A percentile compares a stretch with the other conserved stretches of the same genome.
phyloP scores from a whole-genome alignment of 78 protist genomes.

The Dictyostelium capitatum region DNA sequence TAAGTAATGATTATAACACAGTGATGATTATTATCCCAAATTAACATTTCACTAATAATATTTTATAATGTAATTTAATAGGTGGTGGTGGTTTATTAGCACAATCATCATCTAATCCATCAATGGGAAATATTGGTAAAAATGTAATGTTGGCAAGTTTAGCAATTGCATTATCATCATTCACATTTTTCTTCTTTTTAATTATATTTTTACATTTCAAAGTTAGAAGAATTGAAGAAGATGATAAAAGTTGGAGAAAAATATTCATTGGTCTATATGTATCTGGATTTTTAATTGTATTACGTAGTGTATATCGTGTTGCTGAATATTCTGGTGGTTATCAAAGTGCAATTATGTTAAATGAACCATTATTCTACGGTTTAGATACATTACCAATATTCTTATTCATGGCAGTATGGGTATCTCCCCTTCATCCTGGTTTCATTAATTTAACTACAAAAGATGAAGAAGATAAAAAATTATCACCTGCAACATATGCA shows the following conservation, averaged over 20 bases:
- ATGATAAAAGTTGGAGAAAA: constrained; percentile 25
- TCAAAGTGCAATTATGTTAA: constrained; percentile 7
- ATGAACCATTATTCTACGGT: constrained; percentile 42
- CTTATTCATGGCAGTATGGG: constrained; percentile 34
- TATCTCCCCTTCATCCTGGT: constrained; percentile 42
- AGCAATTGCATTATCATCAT: constrained; percentile 24
- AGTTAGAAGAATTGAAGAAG: constrained; percentile 3
- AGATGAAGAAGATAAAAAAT: not conserved
- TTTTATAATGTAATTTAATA: too few species aligned
- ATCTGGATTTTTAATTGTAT: constrained; percentile 14
- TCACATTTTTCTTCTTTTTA: constrained; percentile 28
- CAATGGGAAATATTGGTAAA: not conserved
- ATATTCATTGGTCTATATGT: constrained; percentile 19
- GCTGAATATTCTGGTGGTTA: constrained; percentile 59
- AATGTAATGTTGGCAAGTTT: constrained; percentile 28
- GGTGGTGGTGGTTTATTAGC: constrained; percentile 38
- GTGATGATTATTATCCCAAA: too few species aligned
- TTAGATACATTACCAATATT: constrained; percentile 41
- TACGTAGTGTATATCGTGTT: constrained; percentile 50
- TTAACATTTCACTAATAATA: too few species aligned
- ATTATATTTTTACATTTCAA: constrained; percentile 7
- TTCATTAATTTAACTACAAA: too few species aligned
- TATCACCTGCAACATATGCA: too few species aligned
- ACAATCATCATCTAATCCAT: constrained; percentile 7
- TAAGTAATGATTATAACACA: too few species aligned